Conservation (phyloP, 306 rosid genomes). For the Rosa multiflora region DNA sequence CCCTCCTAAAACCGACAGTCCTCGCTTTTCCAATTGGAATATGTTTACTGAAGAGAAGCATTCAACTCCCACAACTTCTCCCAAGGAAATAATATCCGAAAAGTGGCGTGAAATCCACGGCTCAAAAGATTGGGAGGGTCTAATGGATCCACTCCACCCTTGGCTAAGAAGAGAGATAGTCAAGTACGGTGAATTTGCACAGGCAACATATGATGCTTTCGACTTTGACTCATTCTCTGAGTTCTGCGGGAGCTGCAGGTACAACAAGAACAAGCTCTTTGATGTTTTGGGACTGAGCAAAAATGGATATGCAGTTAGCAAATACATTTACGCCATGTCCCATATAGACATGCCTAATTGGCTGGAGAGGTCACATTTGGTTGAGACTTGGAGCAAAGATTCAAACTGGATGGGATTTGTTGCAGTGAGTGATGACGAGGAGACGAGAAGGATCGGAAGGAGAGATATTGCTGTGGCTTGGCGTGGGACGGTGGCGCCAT, state of each 20-base stretch:
- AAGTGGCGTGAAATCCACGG: constrained; percentile 64
- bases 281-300: constrained; percentile 36
- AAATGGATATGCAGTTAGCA: constrained; percentile 47
- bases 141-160: constrained; percentile 58
- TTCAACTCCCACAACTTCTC: constrained; percentile 55
- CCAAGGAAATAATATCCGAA: constrained; percentile 47
- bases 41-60: constrained; percentile 26
- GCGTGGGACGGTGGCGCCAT: constrained; percentile 63
- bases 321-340: constrained; percentile 62
- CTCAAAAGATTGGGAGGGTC: constrained; percentile 37
- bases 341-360: constrained; percentile 55
- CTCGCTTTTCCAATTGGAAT: constrained; percentile 8
- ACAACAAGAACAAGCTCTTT: constrained; percentile 39
- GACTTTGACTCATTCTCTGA: constrained; percentile 60
- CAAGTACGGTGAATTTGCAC: constrained; percentile 73
- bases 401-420: constrained; percentile 74
- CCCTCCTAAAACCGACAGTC: constrained; percentile 16
- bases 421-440: constrained; percentile 52
- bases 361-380: constrained; percentile 55
- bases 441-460: constrained; percentile 53
- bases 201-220: constrained; percentile 71
- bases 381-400: constrained; percentile 59
- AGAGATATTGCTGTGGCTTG: constrained; percentile 63
- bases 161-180: constrained; percentile 59
- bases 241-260: constrained; percentile 62